Conservation (phyloP, 495 filamentous ascomycete genomes). For the Penicillium lividum region DNA sequence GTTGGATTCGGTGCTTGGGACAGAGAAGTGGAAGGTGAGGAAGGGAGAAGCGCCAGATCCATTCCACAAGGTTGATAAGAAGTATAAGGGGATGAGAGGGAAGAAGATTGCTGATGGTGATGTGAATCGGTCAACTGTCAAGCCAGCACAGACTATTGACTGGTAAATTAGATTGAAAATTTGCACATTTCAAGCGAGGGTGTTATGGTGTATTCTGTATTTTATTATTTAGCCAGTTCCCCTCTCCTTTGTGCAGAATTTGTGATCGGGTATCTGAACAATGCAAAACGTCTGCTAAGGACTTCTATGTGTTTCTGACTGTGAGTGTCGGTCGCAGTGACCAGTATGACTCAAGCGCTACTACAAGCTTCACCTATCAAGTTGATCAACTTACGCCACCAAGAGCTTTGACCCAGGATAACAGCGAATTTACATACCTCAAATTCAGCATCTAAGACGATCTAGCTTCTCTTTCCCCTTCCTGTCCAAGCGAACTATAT, state of each 20-base stretch:
- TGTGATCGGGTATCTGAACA: neutral
- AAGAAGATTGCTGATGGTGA: constrained; percentile 57
- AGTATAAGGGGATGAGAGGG: constrained; percentile 57
- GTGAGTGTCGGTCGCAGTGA: no score
- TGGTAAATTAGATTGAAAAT: constrained; percentile 54
- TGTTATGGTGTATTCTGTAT: constrained; percentile 10
- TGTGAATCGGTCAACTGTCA: constrained; percentile 40
- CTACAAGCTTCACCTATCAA: neutral
- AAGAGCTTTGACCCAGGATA: no score
- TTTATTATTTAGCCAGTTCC: neutral
- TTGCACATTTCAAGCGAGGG: neutral
- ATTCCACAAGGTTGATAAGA: constrained; percentile 71
- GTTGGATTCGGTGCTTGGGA: constrained; percentile 80
- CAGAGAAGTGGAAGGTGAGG: constrained; percentile 78
- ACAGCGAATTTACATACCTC: no score
- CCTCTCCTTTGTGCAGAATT: no score
- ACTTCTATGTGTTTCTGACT: no score
- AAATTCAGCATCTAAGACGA: no score
- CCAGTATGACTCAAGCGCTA: neutral
- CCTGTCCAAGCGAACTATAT: neutral
- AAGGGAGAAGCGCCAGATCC: constrained; percentile 65
- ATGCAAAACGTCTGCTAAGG: neutral
- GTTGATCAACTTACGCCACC: no score
- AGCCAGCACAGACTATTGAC: constrained; percentile 59
- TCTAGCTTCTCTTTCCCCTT: neutral